Conservation (phyloP, 306 rosid species). For the Nissolia schottii region DNA sequence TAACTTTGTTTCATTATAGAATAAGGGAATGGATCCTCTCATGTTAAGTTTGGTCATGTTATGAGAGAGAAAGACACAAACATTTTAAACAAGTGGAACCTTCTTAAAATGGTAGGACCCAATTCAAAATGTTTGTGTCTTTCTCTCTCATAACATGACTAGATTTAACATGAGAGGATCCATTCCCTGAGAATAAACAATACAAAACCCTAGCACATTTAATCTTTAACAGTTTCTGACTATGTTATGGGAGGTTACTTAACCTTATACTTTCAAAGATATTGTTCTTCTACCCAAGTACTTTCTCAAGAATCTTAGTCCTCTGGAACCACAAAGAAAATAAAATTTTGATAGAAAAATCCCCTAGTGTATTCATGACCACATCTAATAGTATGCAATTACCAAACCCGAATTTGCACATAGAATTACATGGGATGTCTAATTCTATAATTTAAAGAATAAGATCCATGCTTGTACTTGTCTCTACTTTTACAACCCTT, state of each 20-base stretch:
- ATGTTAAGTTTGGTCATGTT: too few relatives aligned
- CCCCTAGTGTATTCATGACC: not conserved
- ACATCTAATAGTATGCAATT: slow-evolving; percentile 11
- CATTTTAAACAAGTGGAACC: too few relatives aligned
- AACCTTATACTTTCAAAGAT: not conserved
- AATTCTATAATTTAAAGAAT: not conserved
- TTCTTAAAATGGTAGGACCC: too few relatives aligned
- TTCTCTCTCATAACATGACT: too few relatives aligned
- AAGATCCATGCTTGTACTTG: not conserved
- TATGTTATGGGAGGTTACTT: not conserved
- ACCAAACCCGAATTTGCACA: not conserved
- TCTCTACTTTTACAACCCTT: not conserved
- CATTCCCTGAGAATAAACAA: too few relatives aligned
- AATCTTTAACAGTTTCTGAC: not conserved
- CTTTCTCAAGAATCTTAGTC: not conserved
- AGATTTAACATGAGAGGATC: too few relatives aligned
- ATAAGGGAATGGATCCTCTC: too few relatives aligned
- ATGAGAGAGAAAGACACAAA: too few relatives aligned
- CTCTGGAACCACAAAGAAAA: not conserved
- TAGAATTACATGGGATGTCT: not conserved
- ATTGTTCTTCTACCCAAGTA: not conserved
- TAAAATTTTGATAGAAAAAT: not conserved
- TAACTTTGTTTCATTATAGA: not conserved
- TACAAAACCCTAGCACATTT: not conserved
- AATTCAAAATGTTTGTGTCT: too few relatives aligned